Evolutionary conservation across 2,329 filamentous ascomycete species (phyloP), one percentile per base, ranked within the genome.

Genomic region (Meredithiella fracta): DNA sequence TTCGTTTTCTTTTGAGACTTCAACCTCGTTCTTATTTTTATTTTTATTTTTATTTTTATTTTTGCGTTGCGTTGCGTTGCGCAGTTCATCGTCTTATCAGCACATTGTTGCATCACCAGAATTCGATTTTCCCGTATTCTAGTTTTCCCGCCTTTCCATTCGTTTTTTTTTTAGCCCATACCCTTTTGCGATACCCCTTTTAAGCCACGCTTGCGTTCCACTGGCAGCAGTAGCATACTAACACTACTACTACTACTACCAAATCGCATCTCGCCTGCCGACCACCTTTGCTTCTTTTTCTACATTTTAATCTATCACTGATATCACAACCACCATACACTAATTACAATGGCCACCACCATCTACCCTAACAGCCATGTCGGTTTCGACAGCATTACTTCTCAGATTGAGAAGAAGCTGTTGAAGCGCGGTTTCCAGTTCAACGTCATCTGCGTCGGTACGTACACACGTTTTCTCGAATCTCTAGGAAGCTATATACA

Each of bases 401-500:
- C 85, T 64, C 92, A 98, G 78, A 98, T 98, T 66, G 92, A 98
- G 83, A 86, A 87, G 76, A 98, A 98, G 85, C 85, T 97, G 69
- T 73, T 98, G 75, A 98, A 98, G 81, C 89, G 92, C 74, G 92
- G 92, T 66, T 98, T 98, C 74, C 92, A 98, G 74, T 98, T 98
- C 82, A 98, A 98, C 71, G 85, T 97, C 68, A 97, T 97, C 72
- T 96, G 90, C 71, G 92, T 97, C 70, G 92, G 92, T 97, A 78
- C 70, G 91, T 83, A 60, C 47, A 37, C 26, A 31, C 3, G 20
- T 26, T n/a, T 37, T 14, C 47, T 7, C 25, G 4, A 51, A 17
- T 9, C 11, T n/a, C 11, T 34, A 5, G 40, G 3, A 44, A 44
- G 15, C 15, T 44, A 22, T n/a, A 44, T 44, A 17, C 17, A 2